These are phyloP conservation scores for Ophiostoma pallidulum DNA, from an alignment of 2,329 filamentous ascomycete genomes.

Conservation along the genomic window DNA sequence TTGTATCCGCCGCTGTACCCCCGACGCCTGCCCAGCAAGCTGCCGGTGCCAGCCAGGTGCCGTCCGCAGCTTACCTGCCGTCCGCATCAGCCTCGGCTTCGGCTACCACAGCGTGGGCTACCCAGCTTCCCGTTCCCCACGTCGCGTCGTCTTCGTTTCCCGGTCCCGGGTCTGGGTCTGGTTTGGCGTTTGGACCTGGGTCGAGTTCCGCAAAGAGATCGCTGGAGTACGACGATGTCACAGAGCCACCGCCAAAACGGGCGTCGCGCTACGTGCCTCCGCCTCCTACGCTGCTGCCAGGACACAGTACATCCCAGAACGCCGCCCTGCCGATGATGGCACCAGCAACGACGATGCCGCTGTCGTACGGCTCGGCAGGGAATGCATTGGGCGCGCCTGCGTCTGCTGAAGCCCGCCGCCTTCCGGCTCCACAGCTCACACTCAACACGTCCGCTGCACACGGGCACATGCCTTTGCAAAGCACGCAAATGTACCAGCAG, in stretches of 20 bases:
- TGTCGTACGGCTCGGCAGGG: background rate
- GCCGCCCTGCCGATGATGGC: background rate
- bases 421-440: conserved; percentile 64
- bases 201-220: no score
- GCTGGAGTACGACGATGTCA: conserved; percentile 35
- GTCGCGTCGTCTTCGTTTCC: no score
- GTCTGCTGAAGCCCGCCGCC: conserved; percentile 32
- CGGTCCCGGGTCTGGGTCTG: no score
- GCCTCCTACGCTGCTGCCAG: conserved; percentile 1
- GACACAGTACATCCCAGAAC: background rate
- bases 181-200: no score
- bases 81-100: background rate
- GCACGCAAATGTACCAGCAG: background rate
- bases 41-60: background rate
- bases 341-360: background rate
- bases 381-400: background rate
- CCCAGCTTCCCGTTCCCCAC: background rate
- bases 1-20: conserved; percentile 37
- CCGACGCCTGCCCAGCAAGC: conserved; percentile 35
- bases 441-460: conserved; percentile 41
- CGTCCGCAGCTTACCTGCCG: background rate
- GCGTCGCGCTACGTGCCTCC: conserved; percentile 22
- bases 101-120: background rate
- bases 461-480: background rate
- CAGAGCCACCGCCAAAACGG: conserved; percentile 48